A percentile compares a stretch with the other conserved stretches of the same genome.
phyloP scores from a whole-genome alignment of 805 yeast species.

The Yarrowia sp. region DNA sequence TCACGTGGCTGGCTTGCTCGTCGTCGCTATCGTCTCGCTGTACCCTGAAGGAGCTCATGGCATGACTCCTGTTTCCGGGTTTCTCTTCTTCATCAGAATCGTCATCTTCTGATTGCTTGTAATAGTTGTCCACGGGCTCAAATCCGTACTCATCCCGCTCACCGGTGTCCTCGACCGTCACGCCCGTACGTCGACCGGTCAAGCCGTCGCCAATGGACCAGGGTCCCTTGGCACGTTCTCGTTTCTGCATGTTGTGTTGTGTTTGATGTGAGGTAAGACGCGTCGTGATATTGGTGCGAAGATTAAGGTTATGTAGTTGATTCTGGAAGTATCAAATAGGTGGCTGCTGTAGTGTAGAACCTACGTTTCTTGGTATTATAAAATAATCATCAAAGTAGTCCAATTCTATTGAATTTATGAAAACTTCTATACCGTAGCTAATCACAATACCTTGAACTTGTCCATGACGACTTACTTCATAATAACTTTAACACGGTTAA shows the following conservation, averaged over 20 bases:
- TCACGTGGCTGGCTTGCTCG: background rate
- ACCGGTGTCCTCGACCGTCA: background rate
- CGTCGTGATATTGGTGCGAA: background rate
- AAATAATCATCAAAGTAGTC: no score
- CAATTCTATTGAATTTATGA: no score
- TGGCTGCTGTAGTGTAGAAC: no score
- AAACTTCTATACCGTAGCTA: no score
- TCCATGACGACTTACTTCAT: no score
- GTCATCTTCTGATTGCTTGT: background rate
- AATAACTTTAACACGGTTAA: no score
- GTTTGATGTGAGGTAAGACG: background rate
- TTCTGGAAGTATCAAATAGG: no score
- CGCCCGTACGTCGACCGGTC: conserved; percentile 9
- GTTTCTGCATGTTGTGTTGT: background rate
- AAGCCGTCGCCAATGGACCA: conserved; percentile 1
- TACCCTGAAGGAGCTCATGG: background rate
- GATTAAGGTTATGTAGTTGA: background rate
- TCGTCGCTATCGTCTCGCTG: conserved; percentile 11
- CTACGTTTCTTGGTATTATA: no score
- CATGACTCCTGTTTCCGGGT: background rate
- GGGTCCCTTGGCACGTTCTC: background rate
- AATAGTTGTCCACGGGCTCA: background rate
- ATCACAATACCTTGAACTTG: no score
- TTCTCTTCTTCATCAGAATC: background rate
- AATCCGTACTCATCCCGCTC: conserved; percentile 8